phyloP scores from a whole-genome alignment of 306 rosid species.

The Trifolium pratense region DNA sequence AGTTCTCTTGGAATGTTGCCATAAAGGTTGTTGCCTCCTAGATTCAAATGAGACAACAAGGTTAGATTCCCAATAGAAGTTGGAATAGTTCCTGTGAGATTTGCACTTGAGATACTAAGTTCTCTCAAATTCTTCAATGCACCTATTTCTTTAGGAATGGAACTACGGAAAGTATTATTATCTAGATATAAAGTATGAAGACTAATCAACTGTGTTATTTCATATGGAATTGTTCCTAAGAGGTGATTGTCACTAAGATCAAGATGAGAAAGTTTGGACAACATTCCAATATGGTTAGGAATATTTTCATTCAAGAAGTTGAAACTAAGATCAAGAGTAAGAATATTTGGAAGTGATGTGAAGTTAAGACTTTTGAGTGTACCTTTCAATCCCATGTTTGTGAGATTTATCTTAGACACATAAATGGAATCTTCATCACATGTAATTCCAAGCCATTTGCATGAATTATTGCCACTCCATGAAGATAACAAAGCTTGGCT shows the following conservation, averaged over 20 bases:
- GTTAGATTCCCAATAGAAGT: not conserved
- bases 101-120: not conserved
- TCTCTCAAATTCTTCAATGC: not conserved
- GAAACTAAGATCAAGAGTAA: not conserved
- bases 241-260: not conserved
- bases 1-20: not conserved
- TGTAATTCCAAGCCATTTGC: not conserved
- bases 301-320: not conserved
- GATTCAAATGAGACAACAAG: not conserved
- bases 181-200: not conserved
- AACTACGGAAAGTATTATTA: not conserved
- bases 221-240: not conserved
- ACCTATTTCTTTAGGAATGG: slow-evolving; percentile 8
- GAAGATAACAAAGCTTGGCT: no score
- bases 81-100: not conserved
- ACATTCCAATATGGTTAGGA: not conserved
- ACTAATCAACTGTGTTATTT: not conserved
- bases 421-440: not conserved
- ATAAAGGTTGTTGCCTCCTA: not conserved
- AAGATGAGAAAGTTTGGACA: not conserved
- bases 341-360: not conserved
- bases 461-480: not conserved
- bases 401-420: not conserved
- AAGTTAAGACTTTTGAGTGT: not conserved
- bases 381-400: not conserved